A percentile compares a stretch with the other conserved stretches of the same genome.
phyloP scores from a whole-genome alignment of 495 filamentous ascomycete species.

The Penicillium paxilli region DNA sequence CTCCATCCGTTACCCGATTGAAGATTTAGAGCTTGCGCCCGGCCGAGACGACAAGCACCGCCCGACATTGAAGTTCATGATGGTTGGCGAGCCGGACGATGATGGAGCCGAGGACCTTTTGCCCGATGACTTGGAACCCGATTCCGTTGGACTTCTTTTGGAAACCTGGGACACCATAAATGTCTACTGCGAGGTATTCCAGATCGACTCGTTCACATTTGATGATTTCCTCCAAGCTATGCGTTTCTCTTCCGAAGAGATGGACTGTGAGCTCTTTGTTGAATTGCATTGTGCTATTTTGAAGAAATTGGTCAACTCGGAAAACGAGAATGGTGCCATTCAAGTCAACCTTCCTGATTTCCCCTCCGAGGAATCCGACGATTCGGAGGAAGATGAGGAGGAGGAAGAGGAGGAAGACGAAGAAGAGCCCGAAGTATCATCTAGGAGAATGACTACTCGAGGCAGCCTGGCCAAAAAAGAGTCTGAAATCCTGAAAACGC shows the following conservation, averaged over 20 bases:
- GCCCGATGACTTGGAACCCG: conserved; percentile 68
- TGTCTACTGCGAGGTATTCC: conserved; percentile 90
- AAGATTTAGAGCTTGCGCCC: conserved; percentile 79
- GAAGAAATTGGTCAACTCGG: conserved; percentile 78
- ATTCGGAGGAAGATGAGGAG: conserved; percentile 46
- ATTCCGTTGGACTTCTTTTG: conserved; percentile 75
- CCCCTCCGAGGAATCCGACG: conserved; percentile 65
- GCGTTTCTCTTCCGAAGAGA: conserved; percentile 71
- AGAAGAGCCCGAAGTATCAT: conserved; percentile 47
- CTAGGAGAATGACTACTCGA: conserved; percentile 74
- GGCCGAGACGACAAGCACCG: conserved; percentile 58
- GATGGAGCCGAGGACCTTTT: conserved; percentile 39
- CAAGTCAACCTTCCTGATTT: conserved; percentile 77
- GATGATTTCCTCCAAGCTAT: conserved; percentile 94
- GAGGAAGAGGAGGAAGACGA: conserved; percentile 28
- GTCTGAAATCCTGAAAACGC: conserved; percentile 61
- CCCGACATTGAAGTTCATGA: conserved; percentile 77
- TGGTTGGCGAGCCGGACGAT: conserved; percentile 52
- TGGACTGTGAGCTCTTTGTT: conserved; percentile 82
- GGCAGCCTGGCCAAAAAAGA: conserved; percentile 83
- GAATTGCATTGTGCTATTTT: conserved; percentile 91
- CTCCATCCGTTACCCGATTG: conserved; percentile 89
- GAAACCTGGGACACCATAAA: conserved; percentile 96
- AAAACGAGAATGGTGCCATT: conserved; percentile 71
- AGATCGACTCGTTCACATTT: conserved; percentile 94